These are phyloP conservation scores for Suaeda aralocaspica DNA, from an alignment of 148 eudicot species.

Conservation along the genomic window DNA sequence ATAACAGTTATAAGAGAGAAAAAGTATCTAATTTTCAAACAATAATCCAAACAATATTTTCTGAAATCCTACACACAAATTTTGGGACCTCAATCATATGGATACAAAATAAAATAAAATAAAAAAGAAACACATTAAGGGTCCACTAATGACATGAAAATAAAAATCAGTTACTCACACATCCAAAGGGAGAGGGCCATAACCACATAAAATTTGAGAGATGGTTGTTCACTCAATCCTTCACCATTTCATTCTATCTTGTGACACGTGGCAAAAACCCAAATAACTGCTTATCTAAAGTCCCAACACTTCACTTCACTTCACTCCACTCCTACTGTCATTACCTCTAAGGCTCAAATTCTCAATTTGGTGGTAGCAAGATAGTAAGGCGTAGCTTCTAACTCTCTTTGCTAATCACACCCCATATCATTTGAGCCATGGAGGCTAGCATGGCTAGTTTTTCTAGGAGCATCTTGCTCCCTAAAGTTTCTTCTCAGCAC, in stretches of 20 bases:
- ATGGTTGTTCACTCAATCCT: slow-evolving; percentile 32
- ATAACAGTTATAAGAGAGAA: no score
- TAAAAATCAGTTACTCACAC: not conserved
- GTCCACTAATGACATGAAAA: no score
- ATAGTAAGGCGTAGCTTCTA: not conserved
- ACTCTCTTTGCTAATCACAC: not conserved
- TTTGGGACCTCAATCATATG: no score
- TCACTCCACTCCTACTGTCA: slow-evolving; percentile 13
- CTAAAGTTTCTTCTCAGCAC: slow-evolving; percentile 56
- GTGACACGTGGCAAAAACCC: slow-evolving; percentile 64
- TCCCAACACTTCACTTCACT: slow-evolving; percentile 16
- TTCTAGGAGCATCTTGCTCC: slow-evolving; percentile 54
- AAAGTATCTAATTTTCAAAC: no score
- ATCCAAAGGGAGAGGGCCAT: not conserved
- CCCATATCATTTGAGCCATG: slow-evolving; percentile 29
- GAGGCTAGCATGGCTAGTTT: slow-evolving; percentile 69
- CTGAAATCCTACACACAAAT: no score
- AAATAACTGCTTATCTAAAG: slow-evolving; percentile 58
- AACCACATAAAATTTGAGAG: slow-evolving; percentile 55
- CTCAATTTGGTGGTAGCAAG: not conserved
- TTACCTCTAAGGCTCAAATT: no score
- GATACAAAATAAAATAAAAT: no score
- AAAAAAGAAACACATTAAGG: no score
- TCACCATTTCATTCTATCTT: slow-evolving; percentile 32
- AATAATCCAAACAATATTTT: no score